Evolutionary conservation across 331 rosid species (phyloP).

Genomic region (Phaseolus coccineus): DNA sequence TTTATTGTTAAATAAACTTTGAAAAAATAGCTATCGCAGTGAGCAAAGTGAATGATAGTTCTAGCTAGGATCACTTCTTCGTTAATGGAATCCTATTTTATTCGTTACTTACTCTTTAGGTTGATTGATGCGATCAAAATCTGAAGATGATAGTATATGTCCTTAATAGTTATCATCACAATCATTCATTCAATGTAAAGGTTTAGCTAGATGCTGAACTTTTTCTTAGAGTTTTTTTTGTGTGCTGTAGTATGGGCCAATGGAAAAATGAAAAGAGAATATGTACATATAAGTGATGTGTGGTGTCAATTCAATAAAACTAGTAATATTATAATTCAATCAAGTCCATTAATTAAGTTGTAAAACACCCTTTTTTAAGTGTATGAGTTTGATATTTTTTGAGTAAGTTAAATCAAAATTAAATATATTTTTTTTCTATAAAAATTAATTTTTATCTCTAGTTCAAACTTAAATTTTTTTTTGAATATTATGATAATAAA

Average conservation of each 20-base stretch:
- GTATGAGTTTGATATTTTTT: not conserved
- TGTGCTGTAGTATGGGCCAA: not conserved
- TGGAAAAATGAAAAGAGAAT: not conserved
- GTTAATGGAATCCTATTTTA: conserved; percentile 17
- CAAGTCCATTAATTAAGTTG: not conserved
- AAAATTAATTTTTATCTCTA: no score
- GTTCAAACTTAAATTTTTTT: no score
- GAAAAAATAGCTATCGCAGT: not conserved
- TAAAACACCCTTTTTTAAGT: not conserved
- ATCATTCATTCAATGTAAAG: conserved; percentile 21
- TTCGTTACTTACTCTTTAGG: not conserved
- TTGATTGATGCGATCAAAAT: not conserved
- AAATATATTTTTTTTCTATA: not conserved
- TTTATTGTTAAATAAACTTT: not conserved
- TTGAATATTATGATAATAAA: no score
- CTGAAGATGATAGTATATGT: not conserved
- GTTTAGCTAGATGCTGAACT: not conserved
- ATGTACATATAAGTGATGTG: not conserved
- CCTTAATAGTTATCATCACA: conserved; percentile 1
- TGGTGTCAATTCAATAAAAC: not conserved
- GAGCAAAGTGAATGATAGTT: conserved; percentile 2
- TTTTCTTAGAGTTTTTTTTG: not conserved
- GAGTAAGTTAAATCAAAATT: not conserved
- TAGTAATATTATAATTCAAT: not conserved
- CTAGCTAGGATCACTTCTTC: conserved; percentile 2